Conservation (phyloP, 2,329 filamentous ascomycete species). For the Graphium sp. region DNA sequence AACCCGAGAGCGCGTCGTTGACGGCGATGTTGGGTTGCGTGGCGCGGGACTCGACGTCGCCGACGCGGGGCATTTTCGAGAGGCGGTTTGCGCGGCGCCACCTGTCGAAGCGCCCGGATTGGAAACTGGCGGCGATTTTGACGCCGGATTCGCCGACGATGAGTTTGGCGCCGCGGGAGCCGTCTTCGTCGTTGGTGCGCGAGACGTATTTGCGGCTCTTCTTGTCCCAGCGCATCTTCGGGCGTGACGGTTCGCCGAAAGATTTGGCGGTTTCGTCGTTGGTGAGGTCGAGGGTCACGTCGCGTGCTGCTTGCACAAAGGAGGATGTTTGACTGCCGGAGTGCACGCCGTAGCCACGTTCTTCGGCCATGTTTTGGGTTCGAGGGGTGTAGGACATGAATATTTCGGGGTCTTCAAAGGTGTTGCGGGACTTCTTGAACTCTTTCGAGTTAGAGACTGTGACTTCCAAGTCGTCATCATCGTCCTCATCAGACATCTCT, state of each 20-base stretch:
- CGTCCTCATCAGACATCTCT: constrained; percentile 27
- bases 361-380: constrained; percentile 65
- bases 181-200: constrained; percentile 86
- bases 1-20: constrained; percentile 5
- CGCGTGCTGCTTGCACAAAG: constrained; percentile 78
- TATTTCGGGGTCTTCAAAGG: constrained; percentile 71
- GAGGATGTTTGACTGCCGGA: constrained; percentile 47
- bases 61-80: constrained; percentile 60
- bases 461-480: constrained; percentile 52
- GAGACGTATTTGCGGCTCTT: constrained; percentile 91
- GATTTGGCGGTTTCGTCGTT: constrained; percentile 71
- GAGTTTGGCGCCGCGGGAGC: constrained; percentile 54
- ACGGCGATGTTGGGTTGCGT: constrained; percentile 1
- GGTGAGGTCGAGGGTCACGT: constrained; percentile 78
- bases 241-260: constrained; percentile 62
- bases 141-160: constrained; percentile 81
- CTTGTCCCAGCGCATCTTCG: constrained; percentile 69
- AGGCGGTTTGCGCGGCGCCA: constrained; percentile 84
- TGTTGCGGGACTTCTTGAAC: constrained; percentile 35
- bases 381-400: constrained; percentile 95
- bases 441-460: constrained; percentile 47
- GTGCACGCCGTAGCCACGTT: constrained; percentile 85
- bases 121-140: constrained; percentile 90
- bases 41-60: constrained; percentile 50
- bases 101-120: constrained; percentile 79